These are phyloP conservation scores for Clavispora carvajalis DNA, from an alignment of 805 yeast species.

Conservation along the genomic window DNA sequence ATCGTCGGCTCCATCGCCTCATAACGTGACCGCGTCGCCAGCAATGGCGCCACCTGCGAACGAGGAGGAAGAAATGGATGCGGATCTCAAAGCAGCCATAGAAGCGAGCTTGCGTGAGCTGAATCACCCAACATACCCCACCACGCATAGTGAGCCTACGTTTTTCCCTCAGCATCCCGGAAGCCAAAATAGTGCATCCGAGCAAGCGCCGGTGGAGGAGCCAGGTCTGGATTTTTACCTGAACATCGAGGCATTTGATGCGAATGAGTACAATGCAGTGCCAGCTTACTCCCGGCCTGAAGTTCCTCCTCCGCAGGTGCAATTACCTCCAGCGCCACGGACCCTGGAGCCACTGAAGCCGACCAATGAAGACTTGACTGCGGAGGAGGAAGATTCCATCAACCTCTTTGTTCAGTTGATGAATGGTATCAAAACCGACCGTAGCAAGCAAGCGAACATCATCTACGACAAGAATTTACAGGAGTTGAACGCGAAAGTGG, in stretches of 20 bases:
- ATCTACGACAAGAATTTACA: constrained; percentile 47
- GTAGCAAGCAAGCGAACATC: constrained; percentile 35
- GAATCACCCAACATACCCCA: constrained; percentile 14
- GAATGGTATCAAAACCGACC: constrained; percentile 43
- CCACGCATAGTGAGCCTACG: too few relatives aligned
- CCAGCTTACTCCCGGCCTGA: constrained; percentile 15
- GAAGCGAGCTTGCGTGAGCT: constrained; percentile 78
- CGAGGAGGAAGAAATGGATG: constrained; percentile 65
- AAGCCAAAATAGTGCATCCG: constrained; percentile 2
- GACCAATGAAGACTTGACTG: constrained; percentile 37
- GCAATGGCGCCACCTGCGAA: constrained; percentile 4
- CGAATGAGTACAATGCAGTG: constrained; percentile 4
- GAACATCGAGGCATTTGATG: constrained; percentile 12
- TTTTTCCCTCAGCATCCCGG: too few relatives aligned
- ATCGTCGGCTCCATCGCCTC: constrained; percentile 15
- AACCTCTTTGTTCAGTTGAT: constrained; percentile 66
- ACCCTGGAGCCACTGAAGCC: constrained; percentile 3
- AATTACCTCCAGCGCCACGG: not conserved
- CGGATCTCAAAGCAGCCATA: constrained; percentile 88
- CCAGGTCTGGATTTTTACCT: constrained; percentile 22
- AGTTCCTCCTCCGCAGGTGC: not conserved
- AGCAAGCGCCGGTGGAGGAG: constrained; percentile 13
- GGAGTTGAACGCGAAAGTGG: constrained; percentile 54
- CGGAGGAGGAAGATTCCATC: constrained; percentile 65
- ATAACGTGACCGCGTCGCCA: constrained; percentile 20